Base-by-base conservation (phyloP, 2,329 filamentous ascomycete genomes). In the Penicillium rolfsii region DNA sequence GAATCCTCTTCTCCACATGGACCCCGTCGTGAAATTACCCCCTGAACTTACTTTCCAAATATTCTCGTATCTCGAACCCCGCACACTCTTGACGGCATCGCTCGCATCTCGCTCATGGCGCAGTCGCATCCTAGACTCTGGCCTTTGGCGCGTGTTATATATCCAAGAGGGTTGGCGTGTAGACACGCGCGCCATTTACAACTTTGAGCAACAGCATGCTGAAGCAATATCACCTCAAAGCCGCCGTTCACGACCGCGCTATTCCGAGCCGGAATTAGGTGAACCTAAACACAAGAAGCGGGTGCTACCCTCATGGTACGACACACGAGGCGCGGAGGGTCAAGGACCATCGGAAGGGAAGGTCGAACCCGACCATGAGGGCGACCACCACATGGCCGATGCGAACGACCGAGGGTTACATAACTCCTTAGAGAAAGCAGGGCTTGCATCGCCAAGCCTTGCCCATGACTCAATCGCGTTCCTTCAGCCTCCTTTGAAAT, bases 21-120 rank as follows among this genome's bases (percentile, higher is more conserved):
- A 99, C 77, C 97, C 97, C 57, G 87, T 97, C 45, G 82, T 87
- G 65, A 88, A 91, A 70, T 85, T 99, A 0, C 95, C 95, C 0
- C 87, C 91, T 28, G 95, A 99, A 75, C 90, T 99, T 70, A 96
- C 92, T 62, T 88, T 95, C 48, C 90, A 96, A 71, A 89, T 98
- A 48, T 88, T 99, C 46, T 89, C 90, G 16, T 95, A 93, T 72
- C 87, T 99, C 53, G 90, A 93, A 57, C 90, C 93, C 0, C 76
- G 87, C 30, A 95, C 93, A 0, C 82, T 99, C 41, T 83, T 98
- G 59, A 87, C 86, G 53, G 91, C 93, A 2, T 91, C 92, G 0
- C 85, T 87, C 48, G 87, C 92, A 16, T 97, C 92, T 38, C 87
- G 88, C 50, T 83, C 87, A 64, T 99, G 95, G 94, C 89, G 93